Base-by-base conservation (phyloP, 306 rosid genomes). In the Mimosa pudica region DNA sequence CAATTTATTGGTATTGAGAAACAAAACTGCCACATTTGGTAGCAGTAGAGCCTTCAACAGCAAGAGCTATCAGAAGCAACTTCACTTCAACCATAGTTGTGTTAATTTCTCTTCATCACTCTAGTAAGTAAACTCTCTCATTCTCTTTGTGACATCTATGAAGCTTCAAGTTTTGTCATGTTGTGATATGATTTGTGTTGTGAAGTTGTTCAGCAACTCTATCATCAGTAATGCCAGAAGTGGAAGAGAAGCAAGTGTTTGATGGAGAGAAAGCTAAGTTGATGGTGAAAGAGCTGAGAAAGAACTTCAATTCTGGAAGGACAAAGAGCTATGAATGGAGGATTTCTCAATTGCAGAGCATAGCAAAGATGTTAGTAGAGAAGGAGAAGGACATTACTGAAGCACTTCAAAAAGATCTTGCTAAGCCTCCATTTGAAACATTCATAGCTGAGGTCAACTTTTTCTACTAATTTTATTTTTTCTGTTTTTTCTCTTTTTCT, bases 271-370 rank as follows among this genome's bases (percentile, higher is more conserved):
- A 75, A 69, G 94, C 94, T 44, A 73, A 60, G 47, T 73, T 75
- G 71, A 84, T 93, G 18, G 83, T 87, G 20, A 73, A 79, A 79
- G 93, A 93, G 46, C 90, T 93, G 33, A 80, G 90, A 74, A 82
- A 87, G 42, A 83, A 20, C 77, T 93, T 86, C 41, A 76, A 85
- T 71, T 78, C 91, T 0, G 98, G 98, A 18, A 91, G 61, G 82
- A 91, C 94, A 47, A 91, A 73, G 87, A 89, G 88, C 85, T 93
- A 89, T 18, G 93, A 89, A 58, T 93, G 98, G 98, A 69, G 97
- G 79, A 76, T 89, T 51, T 85, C 87, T 4, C 98, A 93, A 76
- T 85, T 93, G 80, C 80, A 88, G 65, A 84, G 84, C 51, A 87
- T 93, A 79, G 84, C 70, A 16, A 89, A 75, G 88, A 89, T 93